Evolutionary conservation across 108 stramenopile genomes (phyloP).

Genomic region (Nitzschia sp.): DNA sequence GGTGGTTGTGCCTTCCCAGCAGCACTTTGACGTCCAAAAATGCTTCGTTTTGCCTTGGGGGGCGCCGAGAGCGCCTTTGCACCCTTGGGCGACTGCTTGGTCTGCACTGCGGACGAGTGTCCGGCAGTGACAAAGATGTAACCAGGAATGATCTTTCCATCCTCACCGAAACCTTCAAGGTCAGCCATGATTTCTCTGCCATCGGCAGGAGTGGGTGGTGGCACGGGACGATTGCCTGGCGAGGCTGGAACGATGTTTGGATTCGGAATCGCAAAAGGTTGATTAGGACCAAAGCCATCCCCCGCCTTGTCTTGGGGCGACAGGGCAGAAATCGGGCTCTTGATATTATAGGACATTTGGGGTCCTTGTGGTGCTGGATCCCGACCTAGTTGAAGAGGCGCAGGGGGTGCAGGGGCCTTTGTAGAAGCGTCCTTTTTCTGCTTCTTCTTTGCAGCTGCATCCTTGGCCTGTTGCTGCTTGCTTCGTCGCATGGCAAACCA

Average conservation of each 20-base stretch:
- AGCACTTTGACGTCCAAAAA: background rate
- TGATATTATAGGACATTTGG: background rate
- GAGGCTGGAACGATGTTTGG: background rate
- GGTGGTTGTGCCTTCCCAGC: conserved; percentile 1
- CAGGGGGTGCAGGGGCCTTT: background rate
- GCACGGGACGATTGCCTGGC: background rate
- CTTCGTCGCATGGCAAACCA: conserved; percentile 4
- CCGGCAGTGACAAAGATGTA: conserved; percentile 23
- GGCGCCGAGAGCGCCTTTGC: background rate
- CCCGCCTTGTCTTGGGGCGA: conserved; percentile 5
- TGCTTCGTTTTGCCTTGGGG: background rate
- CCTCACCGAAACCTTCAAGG: background rate
- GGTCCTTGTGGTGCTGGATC: background rate
- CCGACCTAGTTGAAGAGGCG: background rate
- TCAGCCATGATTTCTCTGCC: background rate
- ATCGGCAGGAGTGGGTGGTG: background rate
- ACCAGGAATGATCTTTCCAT: conserved; percentile 19
- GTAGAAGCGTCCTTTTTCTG: background rate
- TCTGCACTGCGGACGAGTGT: conserved; percentile 10
- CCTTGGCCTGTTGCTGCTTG: background rate
- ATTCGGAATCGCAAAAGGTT: conserved; percentile 12
- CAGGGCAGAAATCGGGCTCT: conserved; percentile 10
- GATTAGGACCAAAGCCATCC: background rate
- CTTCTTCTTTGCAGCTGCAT: background rate
- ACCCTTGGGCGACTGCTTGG: background rate